Conservation (phyloP, 2,329 filamentous ascomycete species). For the Exophiala sp. region DNA sequence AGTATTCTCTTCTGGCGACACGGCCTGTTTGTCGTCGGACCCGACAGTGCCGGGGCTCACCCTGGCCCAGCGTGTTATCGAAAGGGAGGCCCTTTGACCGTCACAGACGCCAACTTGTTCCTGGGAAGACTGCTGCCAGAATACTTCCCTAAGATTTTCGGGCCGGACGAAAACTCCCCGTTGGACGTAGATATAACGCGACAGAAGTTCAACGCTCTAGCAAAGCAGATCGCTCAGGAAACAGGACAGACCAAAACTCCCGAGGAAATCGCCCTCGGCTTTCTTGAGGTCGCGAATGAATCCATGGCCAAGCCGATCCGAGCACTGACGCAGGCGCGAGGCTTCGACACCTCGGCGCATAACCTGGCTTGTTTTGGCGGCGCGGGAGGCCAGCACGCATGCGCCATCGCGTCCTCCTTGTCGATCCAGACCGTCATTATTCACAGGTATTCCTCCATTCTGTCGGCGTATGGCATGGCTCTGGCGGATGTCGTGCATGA, state of each 20-base stretch:
- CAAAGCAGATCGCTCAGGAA: slow-evolving; percentile 39
- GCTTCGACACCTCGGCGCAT: slow-evolving; percentile 29
- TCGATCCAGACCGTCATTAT: slow-evolving; percentile 40
- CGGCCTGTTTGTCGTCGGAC: slow-evolving; percentile 81
- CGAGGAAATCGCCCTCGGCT: slow-evolving; percentile 38
- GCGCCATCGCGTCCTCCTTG: slow-evolving; percentile 38
- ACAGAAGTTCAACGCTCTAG: slow-evolving; percentile 40
- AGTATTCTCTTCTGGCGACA: slow-evolving; percentile 67
- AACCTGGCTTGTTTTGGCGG: slow-evolving; percentile 33
- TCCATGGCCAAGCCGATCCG: slow-evolving; percentile 36
- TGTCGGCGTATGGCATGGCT: slow-evolving; percentile 44
- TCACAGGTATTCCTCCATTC: slow-evolving; percentile 35
- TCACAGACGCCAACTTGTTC: slow-evolving; percentile 88
- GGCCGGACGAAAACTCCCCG: slow-evolving; percentile 70
- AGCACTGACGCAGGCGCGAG: slow-evolving; percentile 28
- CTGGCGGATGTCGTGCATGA: slow-evolving; percentile 40
- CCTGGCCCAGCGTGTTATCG: slow-evolving; percentile 86
- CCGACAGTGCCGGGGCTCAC: slow-evolving; percentile 81
- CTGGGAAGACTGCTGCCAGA: slow-evolving; percentile 62
- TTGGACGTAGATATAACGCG: slow-evolving; percentile 41
- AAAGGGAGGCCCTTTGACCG: slow-evolving; percentile 79
- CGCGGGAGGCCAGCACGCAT: slow-evolving; percentile 38
- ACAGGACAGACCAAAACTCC: slow-evolving; percentile 29
- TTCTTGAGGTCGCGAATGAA: slow-evolving; percentile 40
- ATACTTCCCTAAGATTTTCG: slow-evolving; percentile 91